These are phyloP conservation scores for Phytopythium mirpurense DNA, from an alignment of 352 stramenopile genomes.

Conservation along the genomic window DNA sequence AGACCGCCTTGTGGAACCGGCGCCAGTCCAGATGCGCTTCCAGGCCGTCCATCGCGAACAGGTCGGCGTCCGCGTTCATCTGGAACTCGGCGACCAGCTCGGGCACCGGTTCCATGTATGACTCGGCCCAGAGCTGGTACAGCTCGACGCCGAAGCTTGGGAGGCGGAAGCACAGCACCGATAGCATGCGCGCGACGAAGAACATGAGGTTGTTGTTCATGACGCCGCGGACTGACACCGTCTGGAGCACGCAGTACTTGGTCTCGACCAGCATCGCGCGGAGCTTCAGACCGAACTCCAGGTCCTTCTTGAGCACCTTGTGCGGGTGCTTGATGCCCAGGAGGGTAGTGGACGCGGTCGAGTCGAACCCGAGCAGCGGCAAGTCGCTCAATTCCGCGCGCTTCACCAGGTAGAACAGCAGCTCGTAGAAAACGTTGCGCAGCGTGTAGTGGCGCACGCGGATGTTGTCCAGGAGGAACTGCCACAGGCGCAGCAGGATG, in stretches of 20 bases:
- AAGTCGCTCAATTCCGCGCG: conserved; percentile 81
- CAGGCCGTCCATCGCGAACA: conserved; percentile 87
- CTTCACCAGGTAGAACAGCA: conserved; percentile 88
- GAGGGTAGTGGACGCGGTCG: conserved; percentile 49
- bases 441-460: conserved; percentile 87
- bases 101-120: conserved; percentile 69
- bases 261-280: conserved; percentile 87
- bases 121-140: conserved; percentile 86
- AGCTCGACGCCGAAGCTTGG: conserved; percentile 85
- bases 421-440: conserved; percentile 86
- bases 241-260: conserved; percentile 86
- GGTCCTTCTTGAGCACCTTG: conserved; percentile 74
- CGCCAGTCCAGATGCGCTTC: conserved; percentile 86
- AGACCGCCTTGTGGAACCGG: conserved; percentile 87
- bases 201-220: conserved; percentile 93
- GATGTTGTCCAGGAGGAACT: conserved; percentile 88
- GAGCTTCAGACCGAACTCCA: conserved; percentile 83
- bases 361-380: conserved; percentile 79
- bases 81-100: conserved; percentile 77
- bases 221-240: conserved; percentile 79
- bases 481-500: conserved; percentile 81
- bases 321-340: conserved; percentile 67
- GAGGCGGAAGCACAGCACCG: conserved; percentile 80
- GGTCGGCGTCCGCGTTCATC: conserved; percentile 75
- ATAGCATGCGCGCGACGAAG: conserved; percentile 85